Conservation (phyloP, 805 yeast species). For the Sporopachydermia quercuum region DNA sequence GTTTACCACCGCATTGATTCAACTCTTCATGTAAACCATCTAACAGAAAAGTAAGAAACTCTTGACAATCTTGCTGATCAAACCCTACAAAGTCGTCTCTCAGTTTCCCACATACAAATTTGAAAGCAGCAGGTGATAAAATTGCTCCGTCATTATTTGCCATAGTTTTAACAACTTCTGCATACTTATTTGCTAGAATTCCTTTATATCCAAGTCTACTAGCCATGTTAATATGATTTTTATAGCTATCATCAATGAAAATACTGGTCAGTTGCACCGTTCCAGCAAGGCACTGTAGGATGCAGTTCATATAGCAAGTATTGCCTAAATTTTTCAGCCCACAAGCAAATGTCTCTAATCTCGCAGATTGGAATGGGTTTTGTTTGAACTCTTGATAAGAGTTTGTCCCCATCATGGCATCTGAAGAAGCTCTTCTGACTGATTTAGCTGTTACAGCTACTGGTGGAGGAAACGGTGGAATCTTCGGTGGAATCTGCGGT, state of each 20-base stretch:
- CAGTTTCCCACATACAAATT: conserved; percentile 49
- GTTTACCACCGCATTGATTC: conserved; percentile 46
- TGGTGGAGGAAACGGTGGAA: neutral
- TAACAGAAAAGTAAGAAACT: conserved; percentile 57
- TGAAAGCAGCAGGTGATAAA: conserved; percentile 50
- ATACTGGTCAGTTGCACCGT: conserved; percentile 49
- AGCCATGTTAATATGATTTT: conserved; percentile 51
- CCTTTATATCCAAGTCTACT: conserved; percentile 77
- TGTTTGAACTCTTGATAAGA: conserved; percentile 6
- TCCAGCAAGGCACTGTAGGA: conserved; percentile 73
- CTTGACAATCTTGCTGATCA: conserved; percentile 81
- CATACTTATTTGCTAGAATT: conserved; percentile 53
- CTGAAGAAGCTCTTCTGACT: neutral
- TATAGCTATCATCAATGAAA: conserved; percentile 46
- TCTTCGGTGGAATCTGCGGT: conserved; percentile 2
- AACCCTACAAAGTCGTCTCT: conserved; percentile 47
- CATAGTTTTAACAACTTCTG: conserved; percentile 41
- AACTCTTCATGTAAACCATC: conserved; percentile 77
- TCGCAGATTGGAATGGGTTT: conserved; percentile 11
- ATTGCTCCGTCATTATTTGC: conserved; percentile 30
- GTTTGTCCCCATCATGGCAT: neutral
- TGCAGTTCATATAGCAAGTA: conserved; percentile 86
- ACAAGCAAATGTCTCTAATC: conserved; percentile 27
- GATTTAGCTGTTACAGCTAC: conserved; percentile 1
- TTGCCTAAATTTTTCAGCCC: conserved; percentile 79